Base-by-base conservation (phyloP, 2,329 filamentous ascomycete genomes). In the Penicillium sp. region DNA sequence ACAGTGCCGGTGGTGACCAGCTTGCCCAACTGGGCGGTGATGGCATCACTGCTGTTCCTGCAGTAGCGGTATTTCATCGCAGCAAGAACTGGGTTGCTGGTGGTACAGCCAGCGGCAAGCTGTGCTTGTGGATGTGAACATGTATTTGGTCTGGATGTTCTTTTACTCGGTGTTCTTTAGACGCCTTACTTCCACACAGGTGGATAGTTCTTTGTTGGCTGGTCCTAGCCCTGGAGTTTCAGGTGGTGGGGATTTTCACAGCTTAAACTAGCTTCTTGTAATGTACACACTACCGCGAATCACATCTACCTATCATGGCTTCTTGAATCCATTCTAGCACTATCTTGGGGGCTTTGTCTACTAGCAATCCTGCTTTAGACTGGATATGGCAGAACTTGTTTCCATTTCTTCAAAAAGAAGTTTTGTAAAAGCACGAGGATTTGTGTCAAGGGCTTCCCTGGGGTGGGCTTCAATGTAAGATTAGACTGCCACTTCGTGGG, bases 21-120 rank as follows among this genome's bases (percentile, higher is more conserved):
- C 77, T 98, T 4, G 93, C 91, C 0, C 93, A 98, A 73, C 78
- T 99, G 4, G 92, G 88, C 1, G 92, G 92, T 0, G 92, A 96
- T 0, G 91, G 89, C 13, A 96, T 99, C 65, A 96, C 92, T 1
- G 95, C 95, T 7, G 95, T 99, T 4, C 95, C 95, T 3, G 91
- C 95, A 0, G 95, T 96, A 0, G 90, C 92, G 0, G 90, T 93
- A 50, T 95, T 98, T 67, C 95, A 99, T 73, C 90, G 91, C 0
- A 90, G 85, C 0, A 81, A 86, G 73, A 89, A 97, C 69, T 99
- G 95, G 95, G 88, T 99, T 35, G 93, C 90, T 0, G 93, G 90
- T 2, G 95, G 92, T 0, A 98, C 90, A 0, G 92, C 90, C 0
- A 96, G 91, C 70, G 95, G 95, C 2, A 98, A 98, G 76, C 75